phyloP scores from a whole-genome alignment of 1,139 yeast genomes.

The Pichia inconspicua region DNA sequence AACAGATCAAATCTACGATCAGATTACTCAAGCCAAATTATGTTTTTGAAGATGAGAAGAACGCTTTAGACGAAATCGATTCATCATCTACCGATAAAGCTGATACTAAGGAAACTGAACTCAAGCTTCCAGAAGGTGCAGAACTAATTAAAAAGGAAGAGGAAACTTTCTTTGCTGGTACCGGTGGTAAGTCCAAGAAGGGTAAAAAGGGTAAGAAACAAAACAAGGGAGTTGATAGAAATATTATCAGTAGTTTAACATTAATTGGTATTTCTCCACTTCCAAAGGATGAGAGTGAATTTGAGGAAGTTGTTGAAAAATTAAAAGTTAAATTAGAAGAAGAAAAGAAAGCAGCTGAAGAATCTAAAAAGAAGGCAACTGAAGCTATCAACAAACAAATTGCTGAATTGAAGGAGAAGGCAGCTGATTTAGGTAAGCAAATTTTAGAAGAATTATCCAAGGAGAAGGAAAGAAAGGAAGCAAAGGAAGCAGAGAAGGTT shows the following conservation, averaged over 20 bases:
- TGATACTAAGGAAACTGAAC: constrained; percentile 35
- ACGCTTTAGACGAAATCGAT: constrained; percentile 2
- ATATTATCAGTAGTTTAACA: constrained; percentile 68
- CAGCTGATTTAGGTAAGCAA: constrained; percentile 24
- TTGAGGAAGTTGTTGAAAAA: constrained; percentile 55
- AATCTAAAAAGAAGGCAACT: constrained; percentile 45
- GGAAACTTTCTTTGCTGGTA: constrained; percentile 36
- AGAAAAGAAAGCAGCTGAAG: constrained; percentile 69
- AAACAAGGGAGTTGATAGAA: constrained; percentile 66
- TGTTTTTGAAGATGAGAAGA: constrained; percentile 7
- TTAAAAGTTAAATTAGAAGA: constrained; percentile 69
- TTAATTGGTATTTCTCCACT: constrained; percentile 77
- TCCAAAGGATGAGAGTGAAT: constrained; percentile 69
- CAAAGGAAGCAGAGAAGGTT: constrained; percentile 1
- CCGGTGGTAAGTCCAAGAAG: constrained; percentile 33
- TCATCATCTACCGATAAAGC: constrained; percentile 18
- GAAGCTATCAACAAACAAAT: constrained; percentile 27
- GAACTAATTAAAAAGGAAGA: constrained; percentile 61
- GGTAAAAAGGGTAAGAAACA: constrained; percentile 26
- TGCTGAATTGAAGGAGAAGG: constrained; percentile 41
- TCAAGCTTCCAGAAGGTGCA: constrained; percentile 58
- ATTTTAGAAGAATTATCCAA: constrained; percentile 26
- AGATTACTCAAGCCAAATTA: constrained; percentile 7
- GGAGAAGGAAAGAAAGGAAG: constrained; percentile 19
- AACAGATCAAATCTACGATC: constrained; percentile 13